Evolutionary conservation across 2,329 filamentous ascomycete genomes (phyloP), one percentile per base, ranked within the genome.

Genomic region (Fusarium fracticaudum): DNA sequence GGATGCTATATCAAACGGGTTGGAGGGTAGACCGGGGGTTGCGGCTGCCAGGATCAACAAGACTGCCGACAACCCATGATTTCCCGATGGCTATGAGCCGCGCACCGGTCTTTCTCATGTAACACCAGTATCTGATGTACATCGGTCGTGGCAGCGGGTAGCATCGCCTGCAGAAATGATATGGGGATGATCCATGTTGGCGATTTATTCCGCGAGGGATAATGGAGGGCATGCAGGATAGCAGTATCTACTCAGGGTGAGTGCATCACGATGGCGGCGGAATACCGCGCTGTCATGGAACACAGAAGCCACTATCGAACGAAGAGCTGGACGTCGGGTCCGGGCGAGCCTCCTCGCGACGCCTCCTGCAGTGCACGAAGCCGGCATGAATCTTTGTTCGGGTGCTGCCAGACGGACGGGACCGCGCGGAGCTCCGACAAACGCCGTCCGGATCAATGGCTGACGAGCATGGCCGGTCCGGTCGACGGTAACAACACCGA

Each of bases 61-160:
- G 62, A 61, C 71, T 66, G 57, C 63, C 60, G 60, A 64, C 55
- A 71, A 61, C 70, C 76, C 73, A 78, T 64, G 66, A 76, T 76
- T 72, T 76, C 64, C 76, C 65, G 70, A 69, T 57, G 60, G 40
- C 51, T 59, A 54, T 37, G 66, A 72, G 64, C 72, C 71, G 55
- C 63, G 60, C 38, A 72, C 47, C 48, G 60, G 67, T 57, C 47
- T 43, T 61, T 55, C 24, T 70, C 53, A 38, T 54, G 53, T 59
- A 43, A 50, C 41, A 64, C 60, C 59, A 48, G 58, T 40, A 55
- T 55, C 45, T 64, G 50, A 48, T 64, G 57, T 33, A 26, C 15
- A 31, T 58, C 48, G 45, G 22, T 40, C 50, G 38, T 47, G 45
- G 44, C 40, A 54, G 31, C 62, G 38, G 48, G 57, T 50, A 47